A percentile compares a stretch with the other conserved stretches of the same genome.
phyloP scores from a whole-genome alignment of 2,329 filamentous ascomycete genomes.

The Fusarium abutilonis region DNA sequence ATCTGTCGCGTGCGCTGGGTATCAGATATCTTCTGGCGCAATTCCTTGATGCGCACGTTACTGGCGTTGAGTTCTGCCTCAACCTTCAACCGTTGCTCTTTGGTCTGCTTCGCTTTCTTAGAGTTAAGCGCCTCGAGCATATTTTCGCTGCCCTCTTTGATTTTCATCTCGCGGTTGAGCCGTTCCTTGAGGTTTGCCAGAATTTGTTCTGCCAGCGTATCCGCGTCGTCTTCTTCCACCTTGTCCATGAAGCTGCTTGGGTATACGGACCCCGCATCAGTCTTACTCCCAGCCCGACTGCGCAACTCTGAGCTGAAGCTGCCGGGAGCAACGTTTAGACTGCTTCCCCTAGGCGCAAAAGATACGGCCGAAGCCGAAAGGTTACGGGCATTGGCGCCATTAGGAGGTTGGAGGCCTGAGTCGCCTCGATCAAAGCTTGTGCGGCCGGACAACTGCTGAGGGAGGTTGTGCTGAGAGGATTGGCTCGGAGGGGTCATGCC shows the following conservation, averaged over 20 bases:
- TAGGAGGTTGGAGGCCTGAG: conserved; percentile 60
- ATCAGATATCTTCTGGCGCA: conserved; percentile 69
- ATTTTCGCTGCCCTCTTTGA: conserved; percentile 97
- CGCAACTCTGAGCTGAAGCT: conserved; percentile 92
- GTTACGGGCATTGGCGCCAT: conserved; percentile 57
- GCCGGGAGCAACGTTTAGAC: conserved; percentile 76
- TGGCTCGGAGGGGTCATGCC: conserved; percentile 48
- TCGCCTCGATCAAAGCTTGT: conserved; percentile 64
- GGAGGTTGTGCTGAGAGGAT: conserved; percentile 52
- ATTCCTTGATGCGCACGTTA: conserved; percentile 74
- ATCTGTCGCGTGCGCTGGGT: conserved; percentile 61
- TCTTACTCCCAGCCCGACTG: conserved; percentile 58
- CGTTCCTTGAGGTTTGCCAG: conserved; percentile 81
- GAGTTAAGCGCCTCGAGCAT: conserved; percentile 92
- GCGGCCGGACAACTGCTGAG: conserved; percentile 42
- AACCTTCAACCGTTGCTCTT: conserved; percentile 80
- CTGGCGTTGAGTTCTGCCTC: conserved; percentile 92
- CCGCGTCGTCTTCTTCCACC: conserved; percentile 69
- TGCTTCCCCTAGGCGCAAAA: conserved; percentile 73
- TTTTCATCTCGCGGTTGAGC: conserved; percentile 95
- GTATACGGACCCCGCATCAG: conserved; percentile 51
- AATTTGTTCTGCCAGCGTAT: conserved; percentile 72
- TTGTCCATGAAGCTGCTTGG: conserved; percentile 61
- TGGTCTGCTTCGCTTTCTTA: conserved; percentile 95
- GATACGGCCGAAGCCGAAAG: conserved; percentile 65